Evolutionary conservation across 2,329 filamentous ascomycete genomes (phyloP).

Genomic region (Reticulascus tulasneorum): DNA sequence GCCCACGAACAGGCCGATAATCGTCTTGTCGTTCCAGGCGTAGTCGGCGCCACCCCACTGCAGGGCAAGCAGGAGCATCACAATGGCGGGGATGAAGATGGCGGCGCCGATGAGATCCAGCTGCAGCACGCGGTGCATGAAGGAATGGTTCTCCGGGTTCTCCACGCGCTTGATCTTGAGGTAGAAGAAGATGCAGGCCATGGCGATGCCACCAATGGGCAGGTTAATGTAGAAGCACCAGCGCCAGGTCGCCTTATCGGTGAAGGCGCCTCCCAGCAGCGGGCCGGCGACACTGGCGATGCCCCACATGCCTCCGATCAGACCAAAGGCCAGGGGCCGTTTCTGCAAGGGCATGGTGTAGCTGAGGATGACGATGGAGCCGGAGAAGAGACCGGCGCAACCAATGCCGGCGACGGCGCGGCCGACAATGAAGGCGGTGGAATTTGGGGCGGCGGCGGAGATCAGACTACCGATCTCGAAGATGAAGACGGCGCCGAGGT

Average conservation of each 20-base stretch:
- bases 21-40: constrained; percentile 43
- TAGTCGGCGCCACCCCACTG: constrained; percentile 53
- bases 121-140: constrained; percentile 34
- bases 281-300: constrained; percentile 49
- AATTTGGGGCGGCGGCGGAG: constrained; percentile 40
- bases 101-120: constrained; percentile 46
- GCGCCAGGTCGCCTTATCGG: constrained; percentile 45
- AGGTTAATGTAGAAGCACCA: constrained; percentile 49
- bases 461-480: constrained; percentile 42
- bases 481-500: constrained; percentile 37
- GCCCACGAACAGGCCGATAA: constrained; percentile 49
- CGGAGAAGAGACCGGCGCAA: constrained; percentile 47
- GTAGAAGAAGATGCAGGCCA: constrained; percentile 41
- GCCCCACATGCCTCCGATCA: constrained; percentile 54
- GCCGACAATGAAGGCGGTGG: constrained; percentile 47
- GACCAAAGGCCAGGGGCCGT: constrained; percentile 49
- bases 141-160: constrained; percentile 26
- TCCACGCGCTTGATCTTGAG: constrained; percentile 30
- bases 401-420: constrained; percentile 49
- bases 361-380: constrained; percentile 43
- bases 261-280: constrained; percentile 46
- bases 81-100: constrained; percentile 48
- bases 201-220: constrained; percentile 43
- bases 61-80: constrained; percentile 51
- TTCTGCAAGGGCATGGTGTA: constrained; percentile 48